These are phyloP conservation scores for Cardiosporidium cionae DNA, from an alignment of 169 alveolate species.

Conservation along the genomic window DNA sequence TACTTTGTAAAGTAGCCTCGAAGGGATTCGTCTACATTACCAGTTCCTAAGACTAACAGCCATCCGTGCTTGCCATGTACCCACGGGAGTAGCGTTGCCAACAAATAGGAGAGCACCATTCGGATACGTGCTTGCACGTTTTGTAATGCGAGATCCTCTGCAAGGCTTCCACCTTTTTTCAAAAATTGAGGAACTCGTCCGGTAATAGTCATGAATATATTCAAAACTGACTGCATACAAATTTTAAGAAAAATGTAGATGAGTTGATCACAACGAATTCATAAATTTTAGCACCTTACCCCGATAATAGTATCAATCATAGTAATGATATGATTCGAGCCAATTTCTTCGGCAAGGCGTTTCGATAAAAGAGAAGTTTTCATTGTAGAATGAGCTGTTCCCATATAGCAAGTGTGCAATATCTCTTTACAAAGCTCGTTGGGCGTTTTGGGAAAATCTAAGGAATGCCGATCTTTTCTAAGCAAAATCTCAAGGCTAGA, in stretches of 20 bases:
- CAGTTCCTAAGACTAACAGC: constrained; percentile 28
- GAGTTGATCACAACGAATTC: too few relatives aligned
- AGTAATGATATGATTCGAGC: constrained; percentile 44
- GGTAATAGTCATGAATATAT: constrained; percentile 16
- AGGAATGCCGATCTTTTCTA: background rate
- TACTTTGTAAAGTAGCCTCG: constrained; percentile 78
- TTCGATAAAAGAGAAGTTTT: constrained; percentile 44
- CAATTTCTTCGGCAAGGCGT: constrained; percentile 52
- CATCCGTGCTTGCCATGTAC: background rate
- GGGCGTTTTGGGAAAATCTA: constrained; percentile 41
- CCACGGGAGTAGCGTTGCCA: constrained; percentile 56
- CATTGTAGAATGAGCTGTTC: constrained; percentile 38
- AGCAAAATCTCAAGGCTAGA: background rate
- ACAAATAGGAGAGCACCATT: constrained; percentile 53
- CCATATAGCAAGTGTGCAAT: constrained; percentile 47
- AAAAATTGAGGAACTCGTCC: constrained; percentile 41
- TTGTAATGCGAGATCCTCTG: constrained; percentile 70
- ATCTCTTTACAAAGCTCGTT: constrained; percentile 53
- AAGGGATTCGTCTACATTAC: constrained; percentile 62
- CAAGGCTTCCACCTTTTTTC: constrained; percentile 48
- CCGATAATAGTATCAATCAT: constrained; percentile 41
- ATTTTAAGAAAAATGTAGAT: too few relatives aligned
- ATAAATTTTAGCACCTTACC: too few relatives aligned
- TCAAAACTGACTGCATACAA: too few relatives aligned
- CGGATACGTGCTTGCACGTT: constrained; percentile 57